Evolutionary conservation across 192 early-diverging fungal species (phyloP).

Genomic region (Rhizophagus prolifer): DNA sequence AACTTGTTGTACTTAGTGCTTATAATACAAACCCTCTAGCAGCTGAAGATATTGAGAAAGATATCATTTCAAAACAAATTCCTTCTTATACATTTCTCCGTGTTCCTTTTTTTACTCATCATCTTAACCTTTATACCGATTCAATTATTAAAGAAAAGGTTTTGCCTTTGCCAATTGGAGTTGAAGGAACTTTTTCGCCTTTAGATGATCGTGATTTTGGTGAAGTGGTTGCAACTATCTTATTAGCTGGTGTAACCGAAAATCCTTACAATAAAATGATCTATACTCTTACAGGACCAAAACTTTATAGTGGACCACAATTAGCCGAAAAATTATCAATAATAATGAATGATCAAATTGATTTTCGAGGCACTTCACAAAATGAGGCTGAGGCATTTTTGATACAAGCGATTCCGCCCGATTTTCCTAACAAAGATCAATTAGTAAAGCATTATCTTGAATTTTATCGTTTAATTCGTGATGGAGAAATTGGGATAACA

Average conservation of each 20-base stretch:
- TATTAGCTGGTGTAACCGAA: background rate
- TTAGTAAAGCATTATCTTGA: background rate
- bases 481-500: background rate
- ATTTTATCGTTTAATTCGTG: conserved; percentile 14
- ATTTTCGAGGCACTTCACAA: background rate
- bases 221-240: conserved; percentile 7
- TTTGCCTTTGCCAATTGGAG: conserved; percentile 6
- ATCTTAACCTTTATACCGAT: conserved; percentile 3
- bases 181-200: conserved; percentile 11
- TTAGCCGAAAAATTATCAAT: conserved; percentile 10
- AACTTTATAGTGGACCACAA: conserved; percentile 4
- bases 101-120: conserved; percentile 14
- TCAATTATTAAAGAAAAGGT: conserved; percentile 18
- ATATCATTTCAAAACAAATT: background rate
- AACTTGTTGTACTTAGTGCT: background rate
- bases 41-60: conserved; percentile 9
- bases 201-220: conserved; percentile 20
- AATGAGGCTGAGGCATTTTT: conserved; percentile 15
- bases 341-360: conserved; percentile 1
- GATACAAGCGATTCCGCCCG: background rate
- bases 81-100: background rate
- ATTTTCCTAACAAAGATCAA: background rate
- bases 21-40: background rate
- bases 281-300: conserved; percentile 12
- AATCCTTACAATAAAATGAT: background rate